Conservation (phyloP, 2,329 filamentous ascomycete genomes). For the Coniochaeta pulveracea region DNA sequence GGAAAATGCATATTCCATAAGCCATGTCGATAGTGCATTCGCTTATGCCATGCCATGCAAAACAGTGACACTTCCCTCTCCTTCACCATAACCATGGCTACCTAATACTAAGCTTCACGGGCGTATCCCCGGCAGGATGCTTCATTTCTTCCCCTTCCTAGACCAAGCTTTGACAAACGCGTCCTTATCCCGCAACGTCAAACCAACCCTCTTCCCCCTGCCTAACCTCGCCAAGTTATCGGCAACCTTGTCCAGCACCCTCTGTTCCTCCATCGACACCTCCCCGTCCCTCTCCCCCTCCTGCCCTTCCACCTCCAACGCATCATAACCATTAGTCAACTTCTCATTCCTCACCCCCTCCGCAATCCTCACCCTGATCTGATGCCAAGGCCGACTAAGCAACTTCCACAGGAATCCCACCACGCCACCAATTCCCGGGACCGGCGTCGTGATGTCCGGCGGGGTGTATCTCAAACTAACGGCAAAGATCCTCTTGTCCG, state of each 20-base stretch:
- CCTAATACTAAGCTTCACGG: too few relatives aligned
- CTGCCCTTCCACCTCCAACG: slow-evolving; percentile 15
- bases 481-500: slow-evolving; percentile 71
- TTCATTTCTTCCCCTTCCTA: slow-evolving; percentile 23
- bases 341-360: slow-evolving; percentile 51
- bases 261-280: slow-evolving; percentile 47
- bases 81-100: too few relatives aligned
- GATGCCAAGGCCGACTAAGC: slow-evolving; percentile 74
- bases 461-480: slow-evolving; percentile 84
- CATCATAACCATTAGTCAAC: slow-evolving; percentile 11
- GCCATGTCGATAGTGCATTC: too few relatives aligned
- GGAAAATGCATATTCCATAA: too few relatives aligned
- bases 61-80: too few relatives aligned
- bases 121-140: too few relatives aligned
- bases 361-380: slow-evolving; percentile 82
- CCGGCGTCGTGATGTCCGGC: slow-evolving; percentile 78
- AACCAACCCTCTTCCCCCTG: slow-evolving; percentile 75
- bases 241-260: slow-evolving; percentile 64
- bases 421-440: slow-evolving; percentile 55
- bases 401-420: slow-evolving; percentile 73
- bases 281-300: slow-evolving; percentile 18
- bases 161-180: slow-evolving; percentile 65
- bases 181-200: slow-evolving; percentile 74
- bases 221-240: slow-evolving; percentile 82
- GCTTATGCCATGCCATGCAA: too few relatives aligned